Evolutionary conservation across 1,284 basidiomycete genomes (phyloP), one percentile per base, ranked within the genome.

Genomic region (Melampsora americana): DNA sequence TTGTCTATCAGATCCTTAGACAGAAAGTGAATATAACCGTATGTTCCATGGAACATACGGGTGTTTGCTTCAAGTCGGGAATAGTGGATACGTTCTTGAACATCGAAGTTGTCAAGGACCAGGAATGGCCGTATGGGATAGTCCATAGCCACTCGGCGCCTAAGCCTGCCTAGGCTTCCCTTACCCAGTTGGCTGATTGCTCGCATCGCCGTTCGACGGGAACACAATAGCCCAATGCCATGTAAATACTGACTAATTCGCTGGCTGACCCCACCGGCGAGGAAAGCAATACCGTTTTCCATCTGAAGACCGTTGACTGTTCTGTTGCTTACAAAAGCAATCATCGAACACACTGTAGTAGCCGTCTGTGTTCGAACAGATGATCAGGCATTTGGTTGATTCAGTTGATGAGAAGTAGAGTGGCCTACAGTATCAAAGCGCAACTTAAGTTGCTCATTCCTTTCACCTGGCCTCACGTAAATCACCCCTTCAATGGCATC

Each of bases 81-180:
- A 5, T 28, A 28, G n/a, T 70, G 69, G 26, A 44, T 46, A n/a
- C n/a, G 42, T 46, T 70, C 26, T 26, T 60, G 69, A 18, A 70
- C 46, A 70, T 61, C 59, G 6, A 70, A 42, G 53, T 70, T 70
- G 44, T 70, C 59, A 28, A 70, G 59, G 35, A 50, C 59, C 18
- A 70, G 59, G n/a, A 35, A 44, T 39, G 53, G 69, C n/a, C n/a
- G 2, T 48, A 48, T 12, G 14, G 14, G 1, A 48, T 14, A 48
- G 2, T 48, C 2, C 46, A 6, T 12, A n/a, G 23, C n/a, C 1
- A 70, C 30, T 9, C 3, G 39, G 35, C 61, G 20, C 46, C 61
- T 26, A 1, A 44, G 14, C 30, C 28, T 32, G 39, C 30, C 53
- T 2, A 60, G 12, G 4, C 1, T 39, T 70, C 26, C 69, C 20